phyloP scores from a whole-genome alignment of 345 rosid species.

The Eucalyptus paniculata region DNA sequence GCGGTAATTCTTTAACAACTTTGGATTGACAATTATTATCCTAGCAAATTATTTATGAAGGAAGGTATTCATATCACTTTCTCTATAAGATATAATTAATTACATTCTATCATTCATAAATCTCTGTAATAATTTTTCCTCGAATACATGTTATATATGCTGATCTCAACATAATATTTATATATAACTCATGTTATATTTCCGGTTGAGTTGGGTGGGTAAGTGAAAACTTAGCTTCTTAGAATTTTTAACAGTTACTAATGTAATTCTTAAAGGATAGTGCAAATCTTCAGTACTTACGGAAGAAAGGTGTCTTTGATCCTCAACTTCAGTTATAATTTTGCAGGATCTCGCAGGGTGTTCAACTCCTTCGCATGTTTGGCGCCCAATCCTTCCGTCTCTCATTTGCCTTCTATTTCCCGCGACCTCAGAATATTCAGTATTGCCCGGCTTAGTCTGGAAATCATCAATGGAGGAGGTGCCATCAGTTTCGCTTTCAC shows the following conservation, averaged over 20 bases:
- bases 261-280: too few species aligned
- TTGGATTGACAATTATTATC: not conserved
- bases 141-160: not conserved
- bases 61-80: not conserved
- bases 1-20: not conserved
- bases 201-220: not conserved
- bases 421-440: too few species aligned
- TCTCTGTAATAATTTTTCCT: not conserved
- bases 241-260: too few species aligned
- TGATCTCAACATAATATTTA: not conserved
- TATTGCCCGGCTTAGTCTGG: too few species aligned
- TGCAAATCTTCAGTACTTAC: not conserved
- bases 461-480: too few species aligned
- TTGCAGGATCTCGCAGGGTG: not conserved
- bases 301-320: not conserved
- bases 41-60: not conserved
- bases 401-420: too few species aligned
- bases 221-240: too few species aligned
- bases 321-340: not conserved
- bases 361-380: not conserved
- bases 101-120: not conserved
- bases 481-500: too few species aligned
- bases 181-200: too few species aligned
- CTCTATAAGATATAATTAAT: not conserved
- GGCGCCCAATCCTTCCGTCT: too few species aligned